Percentiles rank a stretch among this genome's conserved stretches.
Evolutionary conservation across 352 stramenopile species (phyloP).

Genomic region (Globisporangium yorkense): DNA sequence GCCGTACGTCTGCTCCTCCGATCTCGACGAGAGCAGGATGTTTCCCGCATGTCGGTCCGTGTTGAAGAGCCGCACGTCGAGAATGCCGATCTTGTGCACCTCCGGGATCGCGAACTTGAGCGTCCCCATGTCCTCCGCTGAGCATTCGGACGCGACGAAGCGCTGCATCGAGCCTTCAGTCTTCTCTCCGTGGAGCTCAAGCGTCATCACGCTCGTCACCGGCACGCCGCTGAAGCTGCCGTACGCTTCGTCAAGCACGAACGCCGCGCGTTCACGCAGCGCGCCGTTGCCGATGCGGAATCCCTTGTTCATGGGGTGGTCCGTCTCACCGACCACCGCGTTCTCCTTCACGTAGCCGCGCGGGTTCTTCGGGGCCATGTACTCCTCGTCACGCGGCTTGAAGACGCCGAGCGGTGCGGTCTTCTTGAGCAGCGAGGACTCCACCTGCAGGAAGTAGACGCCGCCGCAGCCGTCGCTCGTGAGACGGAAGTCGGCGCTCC

Average conservation of each 20-base stretch:
- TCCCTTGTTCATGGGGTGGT: slow-evolving; percentile 80
- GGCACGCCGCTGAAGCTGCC: slow-evolving; percentile 81
- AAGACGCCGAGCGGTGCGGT: slow-evolving; percentile 82
- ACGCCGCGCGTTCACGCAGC: slow-evolving; percentile 77
- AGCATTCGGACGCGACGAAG: slow-evolving; percentile 79
- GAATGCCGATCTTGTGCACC: slow-evolving; percentile 87
- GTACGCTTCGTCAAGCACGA: slow-evolving; percentile 75
- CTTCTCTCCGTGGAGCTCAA: slow-evolving; percentile 46
- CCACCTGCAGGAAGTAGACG: slow-evolving; percentile 51
- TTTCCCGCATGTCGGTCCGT: slow-evolving; percentile 86
- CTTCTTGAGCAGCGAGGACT: slow-evolving; percentile 13
- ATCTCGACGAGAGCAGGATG: slow-evolving; percentile 57
- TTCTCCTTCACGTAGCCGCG: slow-evolving; percentile 89
- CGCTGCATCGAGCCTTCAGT: slow-evolving; percentile 86
- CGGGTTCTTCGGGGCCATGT: slow-evolving; percentile 98
- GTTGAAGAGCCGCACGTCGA: slow-evolving; percentile 88
- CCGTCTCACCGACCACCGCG: slow-evolving; percentile 68
- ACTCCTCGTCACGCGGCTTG: slow-evolving; percentile 98
- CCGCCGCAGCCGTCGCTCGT: slow-evolving; percentile 79
- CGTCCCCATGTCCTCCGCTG: slow-evolving; percentile 83
- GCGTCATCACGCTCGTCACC: slow-evolving; percentile 68
- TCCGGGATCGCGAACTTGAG: slow-evolving; percentile 81
- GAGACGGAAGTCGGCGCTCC: slow-evolving; percentile 40
- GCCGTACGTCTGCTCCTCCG: slow-evolving; percentile 57
- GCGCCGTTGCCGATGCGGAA: slow-evolving; percentile 85